A percentile compares a stretch with the other conserved stretches of the same genome.
Conservation (phyloP, 2,329 filamentous ascomycete genomes). For the Clonostachys rhizophaga region DNA sequence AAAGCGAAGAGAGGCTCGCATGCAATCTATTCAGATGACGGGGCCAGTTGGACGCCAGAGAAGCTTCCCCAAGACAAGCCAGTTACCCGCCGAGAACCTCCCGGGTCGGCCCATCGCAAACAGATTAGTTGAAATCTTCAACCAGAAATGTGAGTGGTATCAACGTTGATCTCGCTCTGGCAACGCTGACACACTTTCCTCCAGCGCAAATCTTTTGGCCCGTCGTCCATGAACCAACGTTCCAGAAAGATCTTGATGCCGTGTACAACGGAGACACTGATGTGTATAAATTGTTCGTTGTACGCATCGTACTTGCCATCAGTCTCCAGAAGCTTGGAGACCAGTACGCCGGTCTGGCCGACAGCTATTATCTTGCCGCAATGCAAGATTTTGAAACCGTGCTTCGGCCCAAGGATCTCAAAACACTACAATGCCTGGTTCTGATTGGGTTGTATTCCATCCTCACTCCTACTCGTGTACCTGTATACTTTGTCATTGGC, state of each 20-base stretch:
- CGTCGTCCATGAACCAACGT: slow-evolving; percentile 76
- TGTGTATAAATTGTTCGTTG: slow-evolving; percentile 80
- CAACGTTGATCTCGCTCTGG: not conserved
- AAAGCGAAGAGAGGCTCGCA: slow-evolving; percentile 47
- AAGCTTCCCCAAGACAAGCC: slow-evolving; percentile 86
- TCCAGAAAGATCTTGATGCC: slow-evolving; percentile 71
- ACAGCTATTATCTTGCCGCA: slow-evolving; percentile 91
- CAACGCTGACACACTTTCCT: slow-evolving; percentile 6
- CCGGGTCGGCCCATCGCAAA: slow-evolving; percentile 72
- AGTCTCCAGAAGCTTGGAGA: slow-evolving; percentile 88
- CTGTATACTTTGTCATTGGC: slow-evolving; percentile 90
- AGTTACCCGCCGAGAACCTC: slow-evolving; percentile 70
- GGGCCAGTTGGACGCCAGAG: slow-evolving; percentile 63
- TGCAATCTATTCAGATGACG: slow-evolving; percentile 56
- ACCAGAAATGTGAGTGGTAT: slow-evolving; percentile 64
- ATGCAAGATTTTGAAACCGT: slow-evolving; percentile 80
- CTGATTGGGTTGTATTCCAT: slow-evolving; percentile 90
- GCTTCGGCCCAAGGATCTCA: slow-evolving; percentile 82
- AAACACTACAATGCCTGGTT: slow-evolving; percentile 83
- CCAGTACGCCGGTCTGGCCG: slow-evolving; percentile 87
- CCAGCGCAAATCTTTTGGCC: slow-evolving; percentile 85
- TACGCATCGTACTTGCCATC: slow-evolving; percentile 90
- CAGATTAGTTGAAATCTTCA: slow-evolving; percentile 78
- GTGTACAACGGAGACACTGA: slow-evolving; percentile 75
- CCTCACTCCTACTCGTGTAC: slow-evolving; percentile 84